Percentiles rank a stretch among this genome's conserved stretches.
Conservation (phyloP, 192 early-diverging fungal genomes). For the Backusella morwellensis region DNA sequence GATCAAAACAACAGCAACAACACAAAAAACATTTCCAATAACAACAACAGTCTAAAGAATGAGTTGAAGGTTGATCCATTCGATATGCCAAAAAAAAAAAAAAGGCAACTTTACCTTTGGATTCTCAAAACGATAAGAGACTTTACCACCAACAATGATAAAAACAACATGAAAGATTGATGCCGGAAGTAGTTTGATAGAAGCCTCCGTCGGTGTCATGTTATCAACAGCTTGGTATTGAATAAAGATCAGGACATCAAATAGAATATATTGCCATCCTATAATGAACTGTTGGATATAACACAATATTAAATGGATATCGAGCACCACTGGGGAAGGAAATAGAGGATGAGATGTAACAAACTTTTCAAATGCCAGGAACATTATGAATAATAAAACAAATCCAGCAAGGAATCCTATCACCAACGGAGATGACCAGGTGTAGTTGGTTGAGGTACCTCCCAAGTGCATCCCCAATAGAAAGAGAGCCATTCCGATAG, state of each 20-base stretch:
- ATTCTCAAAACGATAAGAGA: too few relatives aligned
- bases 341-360: neutral
- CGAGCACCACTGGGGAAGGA: neutral
- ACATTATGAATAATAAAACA: neutral
- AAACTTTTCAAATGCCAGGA: neutral
- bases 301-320: neutral
- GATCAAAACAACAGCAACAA: too few relatives aligned
- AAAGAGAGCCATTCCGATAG: neutral
- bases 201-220: too few relatives aligned
- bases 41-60: too few relatives aligned
- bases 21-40: too few relatives aligned
- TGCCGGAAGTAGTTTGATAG: too few relatives aligned
- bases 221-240: neutral
- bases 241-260: neutral
- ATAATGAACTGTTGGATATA: neutral
- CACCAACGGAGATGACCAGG: neutral
- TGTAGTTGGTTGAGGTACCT: neutral
- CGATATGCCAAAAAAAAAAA: too few relatives aligned
- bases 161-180: too few relatives aligned
- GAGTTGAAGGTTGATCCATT: too few relatives aligned
- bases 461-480: neutral
- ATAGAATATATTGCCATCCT: neutral
- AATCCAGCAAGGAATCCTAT: neutral
- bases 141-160: too few relatives aligned
- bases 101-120: too few relatives aligned